Evolutionary conservation across 768 basidiomycete species (phyloP), one percentile per base, ranked within the genome.

Genomic region (Boletus patriciae): DNA sequence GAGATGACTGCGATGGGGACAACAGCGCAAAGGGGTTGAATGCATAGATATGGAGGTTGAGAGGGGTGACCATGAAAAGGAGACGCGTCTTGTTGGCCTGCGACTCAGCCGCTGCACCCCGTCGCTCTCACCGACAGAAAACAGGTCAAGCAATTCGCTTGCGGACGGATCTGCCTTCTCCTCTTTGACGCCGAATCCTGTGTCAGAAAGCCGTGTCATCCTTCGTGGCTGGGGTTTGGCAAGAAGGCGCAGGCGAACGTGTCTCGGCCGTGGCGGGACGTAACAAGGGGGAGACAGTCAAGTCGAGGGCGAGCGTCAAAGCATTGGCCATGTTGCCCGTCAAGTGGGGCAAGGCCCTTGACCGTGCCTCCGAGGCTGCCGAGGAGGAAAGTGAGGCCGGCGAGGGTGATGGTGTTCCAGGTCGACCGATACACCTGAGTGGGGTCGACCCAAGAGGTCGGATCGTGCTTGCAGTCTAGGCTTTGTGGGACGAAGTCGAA

Each of bases 181-280:
- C 77, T 97, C 6, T 98, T 90, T 64, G 95, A 97, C 62, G 82
- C 86, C 46, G 95, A 98, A 65, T 69, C 81, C 0, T 81, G 84
- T 51, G 87, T 98, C 4, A 81, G 97, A 16, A 80, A 54, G 93
- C 92, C 1, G 88, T 95, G 10, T 85, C 87, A 43, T 80, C 78
- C 2, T 93, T 98, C 63, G 90, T 96, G 36, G 77, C 78, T 41
- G 83, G 83, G 1, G 78, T 95, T 3, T 94, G 93, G 90, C 82
- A 86, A 52, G 95, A 98, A 64, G 73, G 76, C 9, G 80, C 87
- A 8, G 87, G 92, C 29, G 87, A 90, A 62, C 78, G 84, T 31
- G 65, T 90, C 19, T 81, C 80, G 2, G 58, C 70, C 13, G 65
- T 89, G 6, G 78, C 78, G 2, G 59, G 70, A 15, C 72, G 76